phyloP scores from a whole-genome alignment of 164 flowering plant genomes.

The Aristolochia fimbriata region DNA sequence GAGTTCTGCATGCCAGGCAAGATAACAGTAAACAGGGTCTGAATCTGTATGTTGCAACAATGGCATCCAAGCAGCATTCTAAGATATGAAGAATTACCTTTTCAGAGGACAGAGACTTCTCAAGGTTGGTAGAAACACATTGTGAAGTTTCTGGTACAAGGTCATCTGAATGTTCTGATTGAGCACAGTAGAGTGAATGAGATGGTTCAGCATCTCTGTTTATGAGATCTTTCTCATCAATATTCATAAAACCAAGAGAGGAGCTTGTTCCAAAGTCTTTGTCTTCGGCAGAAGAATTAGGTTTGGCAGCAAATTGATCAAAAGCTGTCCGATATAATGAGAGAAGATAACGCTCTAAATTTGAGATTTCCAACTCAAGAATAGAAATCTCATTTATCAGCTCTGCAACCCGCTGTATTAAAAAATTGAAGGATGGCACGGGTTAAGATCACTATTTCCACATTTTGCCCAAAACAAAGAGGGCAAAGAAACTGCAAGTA shows the following conservation, averaged over 20 bases:
- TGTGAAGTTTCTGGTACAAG: neutral
- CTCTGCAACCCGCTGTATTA: slow-evolving; percentile 49
- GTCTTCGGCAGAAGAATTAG: slow-evolving; percentile 31
- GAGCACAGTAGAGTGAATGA: slow-evolving; percentile 7
- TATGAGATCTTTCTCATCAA: slow-evolving; percentile 21
- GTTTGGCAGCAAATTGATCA: slow-evolving; percentile 35
- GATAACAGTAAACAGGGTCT: slow-evolving; percentile 2
- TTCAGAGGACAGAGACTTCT: neutral
- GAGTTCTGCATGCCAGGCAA: slow-evolving; percentile 38
- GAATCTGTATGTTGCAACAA: neutral
- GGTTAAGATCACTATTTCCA: no score
- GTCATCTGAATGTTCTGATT: slow-evolving; percentile 21
- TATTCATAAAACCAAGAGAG: slow-evolving; percentile 18
- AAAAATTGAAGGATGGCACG: neutral
- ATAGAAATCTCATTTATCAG: slow-evolving; percentile 70
- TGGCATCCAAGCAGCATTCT: neutral
- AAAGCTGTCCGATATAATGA: slow-evolving; percentile 71
- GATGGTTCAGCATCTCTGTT: slow-evolving; percentile 16
- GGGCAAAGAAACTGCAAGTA: no score
- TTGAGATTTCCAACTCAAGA: slow-evolving; percentile 60
- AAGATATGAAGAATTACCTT: neutral
- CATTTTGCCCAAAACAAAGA: no score
- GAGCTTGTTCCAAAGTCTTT: slow-evolving; percentile 26
- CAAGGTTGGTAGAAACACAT: neutral
- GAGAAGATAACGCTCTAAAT: slow-evolving; percentile 74